Evolutionary conservation across 2,329 filamentous ascomycete species (phyloP), one percentile per base, ranked within the genome.

Genomic region (Plenodomus tracheiphilus): DNA sequence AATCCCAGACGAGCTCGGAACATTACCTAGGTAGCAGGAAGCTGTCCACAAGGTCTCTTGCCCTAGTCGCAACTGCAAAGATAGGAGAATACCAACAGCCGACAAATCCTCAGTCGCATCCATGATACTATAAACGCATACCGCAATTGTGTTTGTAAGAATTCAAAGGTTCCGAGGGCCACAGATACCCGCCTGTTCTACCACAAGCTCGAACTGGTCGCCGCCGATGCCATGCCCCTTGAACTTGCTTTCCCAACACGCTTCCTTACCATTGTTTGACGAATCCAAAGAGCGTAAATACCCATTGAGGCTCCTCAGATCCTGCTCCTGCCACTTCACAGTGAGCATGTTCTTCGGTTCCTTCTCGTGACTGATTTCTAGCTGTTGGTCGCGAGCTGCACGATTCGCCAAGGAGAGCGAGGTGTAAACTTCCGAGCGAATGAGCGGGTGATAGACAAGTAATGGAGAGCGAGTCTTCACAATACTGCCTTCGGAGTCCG

Each of bases 101-200:
- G 22, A 25, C 5, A 10, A 25, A 25, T 25, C 22, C 22, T 5
- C 22, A 5, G 10, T 25, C 5, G 22, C 22, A 25, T 25, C 5
- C 5, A 25, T 10, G 5, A 10, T 10, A 25, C 22, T 5, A 25
- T 25, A 10, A 25, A 5, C 5, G 10, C 5, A 25, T 25, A 10
- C 22, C 22, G 28, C 11, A 15, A 20, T 37, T 18, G 35, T 13
- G 8, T 17, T n/a, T 36, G 6, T 8, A 8, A 19, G 2, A 15
- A 15, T 19, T 59, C 47, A 69, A 15, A 67, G 11, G 39, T 69
- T 68, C 47, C 65, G 56, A 16, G 65, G 63, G n/a, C 66, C 66
- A 37, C 52, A 60, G 13, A 70, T 30, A 1, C 49, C 36, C 6
- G 56, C 54, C 39, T 37, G 51, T 39, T 60, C 55, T 15, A 67